Evolutionary conservation across 106 monocot species (phyloP), one percentile per base, ranked within the genome.

Genomic region (Iris macrosiphon): DNA sequence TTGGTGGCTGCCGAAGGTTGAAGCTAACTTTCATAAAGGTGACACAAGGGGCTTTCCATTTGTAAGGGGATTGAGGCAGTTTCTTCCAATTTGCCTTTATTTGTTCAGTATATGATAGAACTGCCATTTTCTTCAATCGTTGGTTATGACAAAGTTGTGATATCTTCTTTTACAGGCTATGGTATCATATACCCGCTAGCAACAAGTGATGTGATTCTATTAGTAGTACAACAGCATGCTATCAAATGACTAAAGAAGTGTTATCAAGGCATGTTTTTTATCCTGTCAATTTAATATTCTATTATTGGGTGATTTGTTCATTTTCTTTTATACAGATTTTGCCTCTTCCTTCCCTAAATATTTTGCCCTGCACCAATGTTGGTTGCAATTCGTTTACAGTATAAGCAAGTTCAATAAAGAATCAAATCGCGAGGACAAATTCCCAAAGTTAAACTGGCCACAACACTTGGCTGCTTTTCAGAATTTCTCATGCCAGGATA

Each of bases 401-500:
- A 23, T 27, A 52, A 64, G 15, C 29, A 69, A 65, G 35, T 55
- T 40, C 13, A 48, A 10, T 42, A 22, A 23, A 20, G 45, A 50
- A 14, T 53, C 44, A 9, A 38, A 13, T 30, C 38, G 65, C 51
- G 44, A 47, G 6, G 72, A 61, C 3, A 84, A 77, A 21, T 31
- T 56, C 52, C 76, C 89, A 12, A 85, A 74, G 55, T 62, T 74
- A 38, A 94, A 94, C 39, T 94, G 94, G 88, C 31, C 9, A 30
- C 31, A 76, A 22, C 88, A 94, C 71, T 70, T 40, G 13, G 26
- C 61, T 42, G 69, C 59, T 65, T 42, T 81, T 54, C 62, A 73
- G 28, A 64, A 77, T 10, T 79, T 74, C 55, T 45, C 74, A 11
- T 64, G 47, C 29, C 87, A 79, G 65, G 65, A 79, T 34, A 85